Evolutionary conservation across 306 rosid genomes (phyloP).

Genomic region (Vicia sativa): DNA sequence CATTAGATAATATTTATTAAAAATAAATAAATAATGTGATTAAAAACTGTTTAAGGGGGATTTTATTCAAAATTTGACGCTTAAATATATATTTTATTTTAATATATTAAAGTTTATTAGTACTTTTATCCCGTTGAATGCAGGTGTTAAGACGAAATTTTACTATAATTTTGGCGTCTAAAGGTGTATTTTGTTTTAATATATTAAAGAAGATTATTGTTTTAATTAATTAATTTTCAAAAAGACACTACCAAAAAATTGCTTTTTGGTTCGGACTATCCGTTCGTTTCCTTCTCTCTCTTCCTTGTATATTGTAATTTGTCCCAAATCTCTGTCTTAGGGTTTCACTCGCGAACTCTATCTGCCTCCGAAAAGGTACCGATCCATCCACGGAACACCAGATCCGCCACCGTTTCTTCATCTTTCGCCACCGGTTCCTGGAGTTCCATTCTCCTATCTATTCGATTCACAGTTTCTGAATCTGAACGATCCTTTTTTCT

Average conservation of each 20-base stretch:
- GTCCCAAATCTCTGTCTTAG: conserved; percentile 34
- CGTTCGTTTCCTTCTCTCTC: conserved; percentile 2
- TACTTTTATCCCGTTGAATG: no score
- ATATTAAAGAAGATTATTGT: no score
- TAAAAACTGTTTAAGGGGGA: no score
- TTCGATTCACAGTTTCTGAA: conserved; percentile 10
- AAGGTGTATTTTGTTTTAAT: no score
- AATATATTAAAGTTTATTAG: no score
- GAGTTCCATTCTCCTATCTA: not conserved
- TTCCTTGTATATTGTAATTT: not conserved
- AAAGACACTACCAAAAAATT: not conserved
- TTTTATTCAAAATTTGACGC: no score
- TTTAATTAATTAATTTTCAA: no score
- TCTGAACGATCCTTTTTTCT: not conserved
- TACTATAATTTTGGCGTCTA: no score
- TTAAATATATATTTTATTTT: no score
- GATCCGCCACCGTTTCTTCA: conserved; percentile 34
- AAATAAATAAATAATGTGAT: no score
- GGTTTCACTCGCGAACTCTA: conserved; percentile 39
- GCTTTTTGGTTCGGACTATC: not conserved
- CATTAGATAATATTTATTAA: no score
- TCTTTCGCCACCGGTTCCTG: not conserved
- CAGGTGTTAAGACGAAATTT: no score
- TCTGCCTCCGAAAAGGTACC: conserved; percentile 43
- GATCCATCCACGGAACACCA: conserved; percentile 6